phyloP scores from a whole-genome alignment of 164 flowering plant genomes.

The Umbilicus rupestris region DNA sequence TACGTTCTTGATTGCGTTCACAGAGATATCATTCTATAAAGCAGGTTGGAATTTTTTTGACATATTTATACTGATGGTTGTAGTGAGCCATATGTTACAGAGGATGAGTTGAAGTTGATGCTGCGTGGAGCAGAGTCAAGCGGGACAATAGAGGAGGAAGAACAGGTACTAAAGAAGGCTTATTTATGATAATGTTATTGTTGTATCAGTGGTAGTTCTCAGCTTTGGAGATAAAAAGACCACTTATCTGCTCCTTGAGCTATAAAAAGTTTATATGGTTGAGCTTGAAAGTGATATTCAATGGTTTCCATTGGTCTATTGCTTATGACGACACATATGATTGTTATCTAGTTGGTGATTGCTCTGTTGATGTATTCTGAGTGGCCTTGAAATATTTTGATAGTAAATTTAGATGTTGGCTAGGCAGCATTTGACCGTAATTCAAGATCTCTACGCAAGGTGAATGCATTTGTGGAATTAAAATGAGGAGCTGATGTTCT shows the following conservation, averaged over 20 bases:
- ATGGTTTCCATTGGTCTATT: neutral
- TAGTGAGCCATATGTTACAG: slow-evolving; percentile 97
- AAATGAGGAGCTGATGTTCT: neutral
- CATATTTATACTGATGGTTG: neutral
- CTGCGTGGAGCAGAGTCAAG: slow-evolving; percentile 90
- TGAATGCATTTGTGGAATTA: neutral
- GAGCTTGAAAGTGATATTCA: too few species aligned
- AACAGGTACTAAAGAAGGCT: slow-evolving; percentile 54
- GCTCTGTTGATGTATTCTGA: neutral
- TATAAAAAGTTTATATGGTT: too few species aligned
- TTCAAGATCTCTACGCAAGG: neutral
- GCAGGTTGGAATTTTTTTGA: neutral
- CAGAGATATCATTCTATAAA: neutral
- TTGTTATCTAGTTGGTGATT: neutral
- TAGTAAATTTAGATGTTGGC: too few species aligned
- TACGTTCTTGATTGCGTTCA: neutral
- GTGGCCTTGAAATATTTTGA: neutral
- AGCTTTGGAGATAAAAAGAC: neutral
- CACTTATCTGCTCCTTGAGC: neutral
- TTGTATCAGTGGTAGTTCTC: neutral
- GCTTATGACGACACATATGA: neutral
- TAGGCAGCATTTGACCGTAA: neutral
- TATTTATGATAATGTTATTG: neutral
- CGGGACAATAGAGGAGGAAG: slow-evolving; percentile 98
- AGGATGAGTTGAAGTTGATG: slow-evolving; percentile 97